Evolutionary conservation across 2,329 filamentous ascomycete species (phyloP).

Genomic region (Biscogniauxia mediterranea): DNA sequence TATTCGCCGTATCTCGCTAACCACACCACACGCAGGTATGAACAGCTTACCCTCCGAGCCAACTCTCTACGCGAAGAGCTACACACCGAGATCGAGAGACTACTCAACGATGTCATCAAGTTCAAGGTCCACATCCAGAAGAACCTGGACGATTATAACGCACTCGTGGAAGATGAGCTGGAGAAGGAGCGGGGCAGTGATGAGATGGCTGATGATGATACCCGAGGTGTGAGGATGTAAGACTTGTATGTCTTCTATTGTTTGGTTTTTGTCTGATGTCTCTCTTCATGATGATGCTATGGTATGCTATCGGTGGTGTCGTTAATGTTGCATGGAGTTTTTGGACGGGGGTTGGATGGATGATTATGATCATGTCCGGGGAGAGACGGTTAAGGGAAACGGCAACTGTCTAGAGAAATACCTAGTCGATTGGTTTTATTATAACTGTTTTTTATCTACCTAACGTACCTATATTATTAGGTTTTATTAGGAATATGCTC

Average conservation of each 20-base stretch:
- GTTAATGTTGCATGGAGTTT: constrained; percentile 1
- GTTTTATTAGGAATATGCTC: no score
- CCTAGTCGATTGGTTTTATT: not conserved
- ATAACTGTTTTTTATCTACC: no score
- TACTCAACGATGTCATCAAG: constrained; percentile 95
- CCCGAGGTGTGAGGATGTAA: constrained; percentile 47
- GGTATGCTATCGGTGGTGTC: not conserved
- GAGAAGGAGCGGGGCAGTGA: constrained; percentile 76
- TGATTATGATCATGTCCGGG: not conserved
- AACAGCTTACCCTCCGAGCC: constrained; percentile 83
- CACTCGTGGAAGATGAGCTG: constrained; percentile 90
- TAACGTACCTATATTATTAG: no score
- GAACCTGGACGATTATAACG: constrained; percentile 88
- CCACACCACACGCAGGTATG: constrained; percentile 58
- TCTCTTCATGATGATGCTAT: constrained; percentile 3
- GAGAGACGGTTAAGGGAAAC: not conserved
- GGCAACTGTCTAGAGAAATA: not conserved
- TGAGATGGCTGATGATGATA: constrained; percentile 51
- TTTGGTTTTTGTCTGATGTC: not conserved
- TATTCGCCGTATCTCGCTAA: constrained; percentile 4
- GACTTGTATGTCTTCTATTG: not conserved
- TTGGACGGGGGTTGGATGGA: not conserved
- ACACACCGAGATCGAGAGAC: constrained; percentile 94
- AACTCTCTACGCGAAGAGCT: constrained; percentile 89
- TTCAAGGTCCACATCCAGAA: constrained; percentile 98